These are phyloP conservation scores for Phytophthora lateralis DNA, from an alignment of 352 stramenopile genomes.

Conservation along the genomic window DNA sequence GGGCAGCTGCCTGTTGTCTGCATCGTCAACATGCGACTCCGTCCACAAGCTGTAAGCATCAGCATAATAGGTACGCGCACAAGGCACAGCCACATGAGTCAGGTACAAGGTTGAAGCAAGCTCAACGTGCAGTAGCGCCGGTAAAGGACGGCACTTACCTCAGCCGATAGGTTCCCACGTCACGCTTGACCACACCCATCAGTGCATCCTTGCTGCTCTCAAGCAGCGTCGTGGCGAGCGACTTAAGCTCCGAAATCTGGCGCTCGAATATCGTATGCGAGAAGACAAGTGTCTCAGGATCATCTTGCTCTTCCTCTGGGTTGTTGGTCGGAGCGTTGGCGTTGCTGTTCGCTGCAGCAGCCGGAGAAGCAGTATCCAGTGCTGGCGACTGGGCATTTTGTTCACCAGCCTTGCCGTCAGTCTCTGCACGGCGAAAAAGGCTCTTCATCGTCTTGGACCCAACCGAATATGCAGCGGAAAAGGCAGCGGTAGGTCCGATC, in stretches of 20 bases:
- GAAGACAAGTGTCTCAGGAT: conserved; percentile 62
- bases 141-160: conserved; percentile 18
- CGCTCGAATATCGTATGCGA: conserved; percentile 78
- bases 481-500: conserved; percentile 71
- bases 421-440: conserved; percentile 52
- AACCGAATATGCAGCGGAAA: conserved; percentile 75
- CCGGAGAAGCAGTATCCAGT: conserved; percentile 20
- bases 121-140: background rate
- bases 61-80: conserved; percentile 10
- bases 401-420: conserved; percentile 19
- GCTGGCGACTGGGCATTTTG: background rate
- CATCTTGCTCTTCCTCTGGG: conserved; percentile 32
- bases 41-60: conserved; percentile 24
- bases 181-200: conserved; percentile 26
- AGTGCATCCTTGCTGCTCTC: conserved; percentile 32
- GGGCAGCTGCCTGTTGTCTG: conserved; percentile 16
- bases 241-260: conserved; percentile 54
- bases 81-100: conserved; percentile 8
- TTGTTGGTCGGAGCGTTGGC: conserved; percentile 15
- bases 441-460: conserved; percentile 78
- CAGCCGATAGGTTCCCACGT: conserved; percentile 43
- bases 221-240: conserved; percentile 39
- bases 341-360: conserved; percentile 17
- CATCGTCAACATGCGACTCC: conserved; percentile 16
- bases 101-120: background rate